These are phyloP conservation scores for Suillus bovinus DNA, from an alignment of 768 basidiomycete genomes.

Conservation along the genomic window DNA sequence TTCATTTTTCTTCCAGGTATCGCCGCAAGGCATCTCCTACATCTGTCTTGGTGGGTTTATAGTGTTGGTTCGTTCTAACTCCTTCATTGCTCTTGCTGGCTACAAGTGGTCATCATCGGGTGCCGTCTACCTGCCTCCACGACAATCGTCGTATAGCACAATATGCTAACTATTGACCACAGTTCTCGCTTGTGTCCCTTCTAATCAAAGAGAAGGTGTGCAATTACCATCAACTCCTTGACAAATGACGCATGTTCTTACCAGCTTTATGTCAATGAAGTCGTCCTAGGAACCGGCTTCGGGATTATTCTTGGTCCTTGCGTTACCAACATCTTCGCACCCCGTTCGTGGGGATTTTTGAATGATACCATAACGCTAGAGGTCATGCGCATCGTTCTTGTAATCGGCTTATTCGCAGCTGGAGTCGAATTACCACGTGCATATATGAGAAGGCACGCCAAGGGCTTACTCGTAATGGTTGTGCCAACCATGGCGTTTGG, in stretches of 20 bases:
- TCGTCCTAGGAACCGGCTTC: slow-evolving; percentile 82
- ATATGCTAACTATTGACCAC: slow-evolving; percentile 4
- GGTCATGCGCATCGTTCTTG: slow-evolving; percentile 85
- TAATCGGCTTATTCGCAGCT: slow-evolving; percentile 90
- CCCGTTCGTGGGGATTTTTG: slow-evolving; percentile 64
- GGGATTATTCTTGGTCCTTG: slow-evolving; percentile 68
- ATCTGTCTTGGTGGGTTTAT: slow-evolving; percentile 61
- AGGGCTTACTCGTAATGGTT: slow-evolving; percentile 66
- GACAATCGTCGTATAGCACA: background rate
- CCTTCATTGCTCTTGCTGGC: background rate
- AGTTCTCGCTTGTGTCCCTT: slow-evolving; percentile 86
- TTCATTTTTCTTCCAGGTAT: slow-evolving; percentile 42
- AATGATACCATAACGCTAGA: slow-evolving; percentile 75
- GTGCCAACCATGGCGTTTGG: slow-evolving; percentile 85
- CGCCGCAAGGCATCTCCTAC: slow-evolving; percentile 56
- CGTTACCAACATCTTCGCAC: slow-evolving; percentile 69
- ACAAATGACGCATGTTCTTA: background rate
- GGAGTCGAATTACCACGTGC: slow-evolving; percentile 89
- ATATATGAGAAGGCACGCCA: slow-evolving; percentile 81
- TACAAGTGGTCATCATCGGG: background rate
- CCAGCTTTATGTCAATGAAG: slow-evolving; percentile 91
- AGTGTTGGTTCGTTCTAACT: slow-evolving; percentile 38
- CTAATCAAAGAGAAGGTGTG: slow-evolving; percentile 78
- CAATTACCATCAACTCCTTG: too few species aligned
- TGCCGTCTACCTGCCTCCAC: background rate